These are phyloP conservation scores for bread wheat (Triticum aestivum) DNA, from an alignment of 176 grass and related monocot genomes.

Conservation along the genomic window DNA sequence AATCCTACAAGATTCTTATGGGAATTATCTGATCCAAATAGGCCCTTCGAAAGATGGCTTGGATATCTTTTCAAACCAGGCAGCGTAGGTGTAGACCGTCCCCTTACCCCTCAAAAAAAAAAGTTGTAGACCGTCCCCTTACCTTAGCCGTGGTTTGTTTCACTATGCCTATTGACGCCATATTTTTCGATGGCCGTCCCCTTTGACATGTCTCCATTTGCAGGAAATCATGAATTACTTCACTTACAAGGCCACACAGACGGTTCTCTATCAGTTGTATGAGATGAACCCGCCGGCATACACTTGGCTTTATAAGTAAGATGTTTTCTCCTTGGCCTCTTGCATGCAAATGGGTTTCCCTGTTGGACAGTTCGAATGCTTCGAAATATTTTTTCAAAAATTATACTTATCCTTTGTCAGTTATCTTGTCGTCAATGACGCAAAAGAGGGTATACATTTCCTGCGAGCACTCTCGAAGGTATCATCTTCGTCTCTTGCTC, in stretches of 20 bases:
- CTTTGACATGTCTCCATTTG: not conserved
- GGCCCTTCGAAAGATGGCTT: too few species aligned
- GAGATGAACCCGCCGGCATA: constrained; percentile 94
- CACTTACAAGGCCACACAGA: constrained; percentile 91
- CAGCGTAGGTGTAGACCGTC: too few species aligned
- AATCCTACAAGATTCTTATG: too few species aligned
- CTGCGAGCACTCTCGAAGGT: constrained; percentile 72
- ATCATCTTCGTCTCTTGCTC: constrained; percentile 3
- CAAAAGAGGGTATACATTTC: constrained; percentile 66
- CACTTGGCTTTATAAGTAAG: constrained; percentile 81
- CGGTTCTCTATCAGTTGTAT: constrained; percentile 88
- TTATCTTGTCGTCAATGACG: constrained; percentile 52
- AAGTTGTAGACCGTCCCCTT: too few species aligned
- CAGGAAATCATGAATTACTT: constrained; percentile 94
- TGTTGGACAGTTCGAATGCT: not conserved
- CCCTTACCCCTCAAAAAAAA: too few species aligned
- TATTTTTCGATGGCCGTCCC: not conserved
- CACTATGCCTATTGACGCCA: not conserved
- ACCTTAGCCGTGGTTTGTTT: too few species aligned
- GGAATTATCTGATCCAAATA: too few species aligned
- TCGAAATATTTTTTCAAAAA: not conserved
- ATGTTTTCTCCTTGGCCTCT: not conserved
- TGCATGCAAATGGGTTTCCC: not conserved
- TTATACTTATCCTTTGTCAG: constrained; percentile 31
- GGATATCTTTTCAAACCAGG: too few species aligned